Conservation (phyloP, 2,329 filamentous ascomycete species). For the Albifimbria verrucaria region DNA sequence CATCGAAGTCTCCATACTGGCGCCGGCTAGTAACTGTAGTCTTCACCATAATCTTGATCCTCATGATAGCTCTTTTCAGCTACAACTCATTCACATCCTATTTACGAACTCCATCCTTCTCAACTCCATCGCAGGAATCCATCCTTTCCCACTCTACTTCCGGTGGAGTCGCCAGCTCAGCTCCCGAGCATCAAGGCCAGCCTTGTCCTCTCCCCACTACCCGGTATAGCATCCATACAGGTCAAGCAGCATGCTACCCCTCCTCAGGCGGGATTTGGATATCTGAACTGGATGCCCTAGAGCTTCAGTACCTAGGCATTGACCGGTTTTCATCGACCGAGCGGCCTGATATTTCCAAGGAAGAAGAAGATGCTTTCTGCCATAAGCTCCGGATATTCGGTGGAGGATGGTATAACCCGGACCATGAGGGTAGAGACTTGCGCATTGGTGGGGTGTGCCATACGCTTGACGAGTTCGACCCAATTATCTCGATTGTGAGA, state of each 20-base stretch:
- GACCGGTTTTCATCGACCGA: conserved; percentile 8
- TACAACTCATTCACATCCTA: conserved; percentile 3
- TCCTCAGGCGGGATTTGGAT: conserved; percentile 8
- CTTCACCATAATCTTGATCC: neutral
- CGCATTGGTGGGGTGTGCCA: conserved; percentile 3
- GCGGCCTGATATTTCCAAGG: conserved; percentile 4
- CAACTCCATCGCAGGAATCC: conserved; percentile 3
- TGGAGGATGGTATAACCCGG: conserved; percentile 7
- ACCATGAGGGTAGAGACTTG: conserved; percentile 5
- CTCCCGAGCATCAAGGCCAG: conserved; percentile 3
- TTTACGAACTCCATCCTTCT: conserved; percentile 2
- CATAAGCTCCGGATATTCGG: conserved; percentile 7
- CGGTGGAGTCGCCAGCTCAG: conserved; percentile 1
- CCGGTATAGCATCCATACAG: conserved; percentile 6
- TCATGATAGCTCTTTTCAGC: conserved; percentile 2
- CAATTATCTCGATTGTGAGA: conserved; percentile 5
- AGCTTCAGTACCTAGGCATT: conserved; percentile 7
- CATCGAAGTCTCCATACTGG: neutral
- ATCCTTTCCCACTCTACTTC: conserved; percentile 3
- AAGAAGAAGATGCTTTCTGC: conserved; percentile 8
- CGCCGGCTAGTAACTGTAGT: neutral
- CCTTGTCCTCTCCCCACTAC: conserved; percentile 7
- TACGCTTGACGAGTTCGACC: conserved; percentile 4
- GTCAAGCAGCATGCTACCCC: conserved; percentile 7
- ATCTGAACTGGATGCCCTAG: conserved; percentile 7